These are phyloP conservation scores for Ustilago lituana DNA, from an alignment of 1,284 basidiomycete species.

Conservation along the genomic window DNA sequence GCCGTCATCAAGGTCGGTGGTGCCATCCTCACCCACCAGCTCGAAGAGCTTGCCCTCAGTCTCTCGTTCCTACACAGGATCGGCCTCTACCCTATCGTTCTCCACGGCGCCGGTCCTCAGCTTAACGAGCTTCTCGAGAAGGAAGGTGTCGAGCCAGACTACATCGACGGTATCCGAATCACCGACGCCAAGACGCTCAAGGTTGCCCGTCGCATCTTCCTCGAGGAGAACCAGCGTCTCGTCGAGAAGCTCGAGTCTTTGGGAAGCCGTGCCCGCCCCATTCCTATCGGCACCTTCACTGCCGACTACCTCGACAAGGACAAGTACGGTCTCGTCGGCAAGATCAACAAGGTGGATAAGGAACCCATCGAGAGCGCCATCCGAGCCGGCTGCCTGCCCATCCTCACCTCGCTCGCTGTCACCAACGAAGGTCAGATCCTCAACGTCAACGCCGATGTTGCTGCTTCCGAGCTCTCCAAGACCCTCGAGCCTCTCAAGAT, in stretches of 20 bases:
- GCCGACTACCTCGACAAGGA: constrained; percentile 67
- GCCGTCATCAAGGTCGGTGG: constrained; percentile 67
- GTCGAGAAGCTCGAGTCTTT: constrained; percentile 67
- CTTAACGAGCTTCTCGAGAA: constrained; percentile 67
- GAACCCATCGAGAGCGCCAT: constrained; percentile 68
- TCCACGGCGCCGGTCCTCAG: constrained; percentile 67
- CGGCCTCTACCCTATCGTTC: constrained; percentile 66
- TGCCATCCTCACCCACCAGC: constrained; percentile 66
- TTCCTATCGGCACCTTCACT: constrained; percentile 65
- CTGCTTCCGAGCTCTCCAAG: constrained; percentile 66
- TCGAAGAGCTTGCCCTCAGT: constrained; percentile 66
- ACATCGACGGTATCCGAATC: constrained; percentile 67
- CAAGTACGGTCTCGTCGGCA: constrained; percentile 67
- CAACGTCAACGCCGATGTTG: constrained; percentile 67
- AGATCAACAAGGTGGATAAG: constrained; percentile 66
- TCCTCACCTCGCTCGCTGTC: constrained; percentile 65
- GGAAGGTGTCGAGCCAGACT: constrained; percentile 66
- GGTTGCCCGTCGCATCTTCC: constrained; percentile 65
- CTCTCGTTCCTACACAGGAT: constrained; percentile 67
- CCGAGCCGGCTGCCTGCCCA: constrained; percentile 66
- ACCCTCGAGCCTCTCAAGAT: constrained; percentile 77
- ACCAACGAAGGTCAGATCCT: constrained; percentile 66
- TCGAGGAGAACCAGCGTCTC: constrained; percentile 65
- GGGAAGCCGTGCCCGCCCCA: constrained; percentile 65
- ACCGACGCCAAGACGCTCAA: constrained; percentile 66